Percentiles rank a stretch among this genome's conserved stretches.
phyloP scores from a whole-genome alignment of 306 rosid genomes.

The Rosa multiflora region DNA sequence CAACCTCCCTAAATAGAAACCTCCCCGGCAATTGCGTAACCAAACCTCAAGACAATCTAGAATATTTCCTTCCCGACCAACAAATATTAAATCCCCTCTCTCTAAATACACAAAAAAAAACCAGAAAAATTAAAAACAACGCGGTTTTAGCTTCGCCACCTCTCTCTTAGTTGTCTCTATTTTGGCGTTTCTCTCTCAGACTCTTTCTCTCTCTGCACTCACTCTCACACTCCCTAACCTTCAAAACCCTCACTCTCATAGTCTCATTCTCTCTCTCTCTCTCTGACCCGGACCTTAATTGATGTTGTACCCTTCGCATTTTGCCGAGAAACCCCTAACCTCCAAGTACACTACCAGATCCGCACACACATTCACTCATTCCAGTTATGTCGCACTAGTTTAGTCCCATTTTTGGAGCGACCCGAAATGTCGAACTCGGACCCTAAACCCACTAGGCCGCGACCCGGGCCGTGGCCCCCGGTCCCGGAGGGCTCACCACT shows the following conservation, averaged over 20 bases:
- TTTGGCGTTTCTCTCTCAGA: slow-evolving; percentile 12
- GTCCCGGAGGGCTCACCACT: slow-evolving; percentile 48
- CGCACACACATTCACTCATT: background rate
- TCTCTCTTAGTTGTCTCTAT: slow-evolving; percentile 17
- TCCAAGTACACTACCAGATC: slow-evolving; percentile 48
- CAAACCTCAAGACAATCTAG: background rate
- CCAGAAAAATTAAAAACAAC: background rate
- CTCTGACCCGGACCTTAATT: background rate
- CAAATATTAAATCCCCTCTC: no score
- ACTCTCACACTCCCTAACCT: background rate
- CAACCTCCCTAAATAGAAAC: background rate
- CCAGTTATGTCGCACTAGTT: slow-evolving; percentile 39
- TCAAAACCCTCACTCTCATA: slow-evolving; percentile 13
- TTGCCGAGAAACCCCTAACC: background rate
- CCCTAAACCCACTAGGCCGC: slow-evolving; percentile 50
- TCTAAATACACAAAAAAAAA: no score
- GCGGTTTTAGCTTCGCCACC: slow-evolving; percentile 38
- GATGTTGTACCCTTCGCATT: background rate
- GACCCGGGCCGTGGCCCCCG: slow-evolving; percentile 91
- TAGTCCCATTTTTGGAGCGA: background rate
- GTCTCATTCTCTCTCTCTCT: background rate
- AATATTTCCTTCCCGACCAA: background rate
- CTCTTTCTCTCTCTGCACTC: slow-evolving; percentile 18
- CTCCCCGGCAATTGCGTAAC: background rate
- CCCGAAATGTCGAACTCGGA: slow-evolving; percentile 60